These are phyloP conservation scores for Aegilops umbellulata DNA, from an alignment of 176 grass and related monocot species.

Conservation along the genomic window DNA sequence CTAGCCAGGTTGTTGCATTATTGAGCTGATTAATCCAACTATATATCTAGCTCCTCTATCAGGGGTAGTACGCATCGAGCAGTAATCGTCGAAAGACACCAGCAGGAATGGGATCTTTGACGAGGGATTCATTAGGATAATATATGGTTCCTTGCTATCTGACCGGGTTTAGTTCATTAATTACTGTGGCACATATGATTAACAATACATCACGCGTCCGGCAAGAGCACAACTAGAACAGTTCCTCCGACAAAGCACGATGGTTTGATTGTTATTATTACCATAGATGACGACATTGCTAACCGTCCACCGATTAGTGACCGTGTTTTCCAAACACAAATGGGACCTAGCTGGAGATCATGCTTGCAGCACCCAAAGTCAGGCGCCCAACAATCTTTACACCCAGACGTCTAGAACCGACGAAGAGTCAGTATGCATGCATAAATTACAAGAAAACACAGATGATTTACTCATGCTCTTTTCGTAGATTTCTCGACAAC, in stretches of 20 bases:
- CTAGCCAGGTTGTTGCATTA: not conserved
- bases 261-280: not conserved
- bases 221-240: not conserved
- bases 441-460: not conserved
- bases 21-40: not conserved
- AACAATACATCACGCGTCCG: not conserved
- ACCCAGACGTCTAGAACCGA: not conserved
- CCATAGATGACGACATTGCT: not conserved
- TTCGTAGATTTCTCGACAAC: not conserved
- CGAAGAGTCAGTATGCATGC: not conserved
- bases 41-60: too few relatives aligned
- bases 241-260: not conserved
- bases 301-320: not conserved
- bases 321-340: not conserved
- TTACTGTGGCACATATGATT: not conserved
- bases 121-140: not conserved
- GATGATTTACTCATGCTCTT: not conserved
- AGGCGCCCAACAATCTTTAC: not conserved
- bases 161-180: not conserved
- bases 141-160: not conserved
- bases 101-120: not conserved
- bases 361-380: not conserved
- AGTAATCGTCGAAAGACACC: not conserved
- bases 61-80: too few relatives aligned
- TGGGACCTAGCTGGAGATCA: not conserved